Base-by-base conservation (phyloP, 768 basidiomycete species). In the Boletus bicolor region DNA sequence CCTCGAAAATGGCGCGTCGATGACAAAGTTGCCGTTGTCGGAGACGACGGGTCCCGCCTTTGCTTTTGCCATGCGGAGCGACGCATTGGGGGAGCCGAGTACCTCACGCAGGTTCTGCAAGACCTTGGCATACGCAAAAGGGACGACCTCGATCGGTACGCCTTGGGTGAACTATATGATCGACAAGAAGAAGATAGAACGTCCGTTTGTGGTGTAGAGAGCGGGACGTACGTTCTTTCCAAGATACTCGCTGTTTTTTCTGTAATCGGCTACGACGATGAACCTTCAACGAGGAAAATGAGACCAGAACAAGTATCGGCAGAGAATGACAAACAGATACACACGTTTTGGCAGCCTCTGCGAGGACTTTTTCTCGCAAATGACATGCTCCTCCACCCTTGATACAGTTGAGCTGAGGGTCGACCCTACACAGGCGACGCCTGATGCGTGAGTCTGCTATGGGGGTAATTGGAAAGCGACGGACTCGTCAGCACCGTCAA, bases 301-400 rank as follows among this genome's bases (percentile, higher is more conserved):
- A 24, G 21, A 24, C 21, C 21, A 24, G 21, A 24, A 24, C 21
- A 24, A 24, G 21, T 24, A 24, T 24, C 21, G 21, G 21, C 21
- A 24, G 21, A 24, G 21, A 24, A 24, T 24, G 21, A 24, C 21
- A 24, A 24, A 3, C 21, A 24, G 21, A 24, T 24, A 24, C 21
- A 55, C 54, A 91, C 84, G 89, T 93, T 57, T 81, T 80, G 11
- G 97, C 97, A 34, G 94, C 95, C 71, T 99, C 97, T 1, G 97
- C 97, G 14, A 99, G 82, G 7, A 99, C 94, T 72, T 99, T 99
- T 75, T 99, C 97, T 30, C 95, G 83, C 35, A 98, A 75, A 62
- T 98, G 97, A 70, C 96, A 98, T 1, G 93, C 96, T 3, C 96
- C 96, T 54, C 96, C 96, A 7, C 92, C 96, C 74, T 99, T 98